Evolutionary conservation across 768 basidiomycete species (phyloP), one percentile per base, ranked within the genome.

Genomic region (Butyriboletus loyo): DNA sequence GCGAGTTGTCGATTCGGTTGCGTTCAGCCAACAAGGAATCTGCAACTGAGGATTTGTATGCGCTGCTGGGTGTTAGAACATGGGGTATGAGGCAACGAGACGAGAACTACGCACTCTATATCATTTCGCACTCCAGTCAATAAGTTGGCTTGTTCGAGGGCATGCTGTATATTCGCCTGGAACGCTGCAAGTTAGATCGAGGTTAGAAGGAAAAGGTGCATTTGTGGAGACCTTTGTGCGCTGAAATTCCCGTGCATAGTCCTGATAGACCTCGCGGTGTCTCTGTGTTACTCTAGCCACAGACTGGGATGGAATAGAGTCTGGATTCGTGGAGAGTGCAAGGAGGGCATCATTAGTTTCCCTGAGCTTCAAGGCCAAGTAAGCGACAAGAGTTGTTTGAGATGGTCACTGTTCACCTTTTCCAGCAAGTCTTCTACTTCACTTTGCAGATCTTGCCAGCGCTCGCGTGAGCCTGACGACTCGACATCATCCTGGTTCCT

Each of bases 121-220:
- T 99, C 97, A 60, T 95, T 93, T 57, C 95, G 81, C 4, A 98
- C 95, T 8, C 92, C 92, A 40, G 81, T 85, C 21, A 99, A 78
- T 15, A 99, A 73, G 66, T 92, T 96, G 1, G 86, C 89, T 65
- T 92, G 84, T 62, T 95, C 88, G 40, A 95, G 71, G 0, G 92
- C 92, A 50, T 84, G 77, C 61, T 92, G 82, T 21, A 93, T 84
- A 66, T 91, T 95, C 21, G 79, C 74, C 93, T 88, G 59, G 7
- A 27, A 46, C 15, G n/a, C n/a, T 34, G 30, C 19, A 8, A n/a
- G 27, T 60, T 6, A 60, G 40, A 34, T 35, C 15, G 3, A 43
- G 41, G 28, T 7, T 7, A 11, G 27, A 27, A 31, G 39, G 46
- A 41, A 35, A n/a, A 5, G 4, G 9, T 24, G 34, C 17, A 17